Base-by-base conservation (phyloP, 176 grass and related monocot species). In the Eleusine indica region DNA sequence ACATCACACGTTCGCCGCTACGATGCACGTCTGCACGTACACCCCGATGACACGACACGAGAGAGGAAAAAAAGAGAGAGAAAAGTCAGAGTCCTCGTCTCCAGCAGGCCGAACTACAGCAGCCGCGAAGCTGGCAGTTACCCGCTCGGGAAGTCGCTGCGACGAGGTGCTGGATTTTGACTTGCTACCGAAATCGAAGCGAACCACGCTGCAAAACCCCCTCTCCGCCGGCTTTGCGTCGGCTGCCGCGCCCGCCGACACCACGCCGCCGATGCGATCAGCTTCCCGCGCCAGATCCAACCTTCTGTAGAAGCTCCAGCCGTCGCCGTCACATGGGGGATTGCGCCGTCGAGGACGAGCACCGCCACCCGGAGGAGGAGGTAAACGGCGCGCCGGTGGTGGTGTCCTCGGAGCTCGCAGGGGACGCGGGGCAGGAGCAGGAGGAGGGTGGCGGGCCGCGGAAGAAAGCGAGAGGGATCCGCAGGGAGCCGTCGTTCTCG, bases 401-500 rank as follows among this genome's bases (percentile, higher is more conserved):
- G 65, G 84, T n/a, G 66, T 74, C 74, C 18, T 66, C 28, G 21
- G 81, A 89, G 57, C 21, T 77, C 21, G 68, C 75, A 25, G 80
- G 74, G 68, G 68, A 29, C 40, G 41, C 68, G 29, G 30, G 68
- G 5, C 74, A 74, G 79, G 68, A 32, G 61, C 46, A 15, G 60
- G 84, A 78, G 29, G 68, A 43, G 30, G 79, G 79, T 79, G 22
- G 79, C 41, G 74, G 41, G 62, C 67, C 40, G 58, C 64, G 32
- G 68, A 95, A 90, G 72, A 75, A 77, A 12, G 14, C 68, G 66
- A 73, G 84, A 16, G 79, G 73, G 86, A 82, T 99, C 60, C 91
- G 87, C 79, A 90, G 88, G 93, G 96, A 96, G 83, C 93, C 93
- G 42, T 96, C 96, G 10, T 99, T 99, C 81, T 95, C 96, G 71